Percentiles rank a stretch among this genome's conserved stretches.
Evolutionary conservation across 1,284 basidiomycete genomes (phyloP).

Genomic region (Sanghuangporus sanghuang): DNA sequence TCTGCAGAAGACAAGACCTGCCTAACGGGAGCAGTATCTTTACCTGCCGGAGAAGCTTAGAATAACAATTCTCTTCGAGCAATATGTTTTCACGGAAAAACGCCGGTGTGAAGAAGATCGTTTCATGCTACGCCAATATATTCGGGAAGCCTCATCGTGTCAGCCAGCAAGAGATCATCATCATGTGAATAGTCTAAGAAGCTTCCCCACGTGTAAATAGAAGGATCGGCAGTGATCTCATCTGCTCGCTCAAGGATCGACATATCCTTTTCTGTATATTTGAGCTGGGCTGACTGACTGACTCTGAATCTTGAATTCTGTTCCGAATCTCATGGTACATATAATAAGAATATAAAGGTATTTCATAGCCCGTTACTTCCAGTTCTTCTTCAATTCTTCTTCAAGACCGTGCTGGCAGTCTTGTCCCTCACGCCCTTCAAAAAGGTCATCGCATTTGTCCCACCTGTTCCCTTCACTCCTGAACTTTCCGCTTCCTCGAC

Average conservation of each 20-base stretch:
- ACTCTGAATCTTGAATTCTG: neutral
- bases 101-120: no score
- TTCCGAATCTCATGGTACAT: neutral
- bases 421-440: constrained; percentile 75
- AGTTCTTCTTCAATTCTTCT: neutral
- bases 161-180: no score
- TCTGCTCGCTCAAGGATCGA: neutral
- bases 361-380: neutral
- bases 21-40: no score
- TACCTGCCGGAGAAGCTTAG: no score
- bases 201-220: no score
- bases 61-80: no score
- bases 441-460: constrained; percentile 78
- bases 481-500: constrained; percentile 18
- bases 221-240: no score
- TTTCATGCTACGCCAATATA: no score
- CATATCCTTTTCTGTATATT: neutral
- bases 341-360: neutral
- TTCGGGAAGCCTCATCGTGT: no score
- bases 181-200: no score
- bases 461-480: constrained; percentile 57
- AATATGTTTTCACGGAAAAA: no score
- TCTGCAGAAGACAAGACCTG: no score
- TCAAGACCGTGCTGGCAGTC: constrained; percentile 40
- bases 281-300: neutral